phyloP scores from a whole-genome alignment of 768 basidiomycete genomes.

The Leccinum subgranulosum region DNA sequence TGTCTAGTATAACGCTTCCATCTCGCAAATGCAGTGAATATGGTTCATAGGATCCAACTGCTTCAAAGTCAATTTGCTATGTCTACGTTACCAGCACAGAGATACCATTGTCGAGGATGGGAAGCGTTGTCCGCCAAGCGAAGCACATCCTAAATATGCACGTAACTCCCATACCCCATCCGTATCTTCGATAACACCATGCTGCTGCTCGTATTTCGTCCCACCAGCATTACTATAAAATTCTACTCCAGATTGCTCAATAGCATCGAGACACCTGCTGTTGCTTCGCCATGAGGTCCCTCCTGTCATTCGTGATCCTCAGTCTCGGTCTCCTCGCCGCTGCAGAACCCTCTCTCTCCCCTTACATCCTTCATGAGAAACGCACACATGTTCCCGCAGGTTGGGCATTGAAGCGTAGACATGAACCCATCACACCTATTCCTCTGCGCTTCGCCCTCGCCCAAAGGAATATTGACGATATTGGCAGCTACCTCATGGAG shows the following conservation, averaged over 20 bases:
- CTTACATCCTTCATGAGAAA: conserved; percentile 38
- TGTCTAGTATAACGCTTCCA: not conserved
- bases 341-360: conserved; percentile 15
- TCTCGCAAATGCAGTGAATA: not conserved
- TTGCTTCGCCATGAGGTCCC: conserved; percentile 13
- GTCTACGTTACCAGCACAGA: no score
- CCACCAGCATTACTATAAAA: conserved; percentile 14
- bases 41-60: not conserved
- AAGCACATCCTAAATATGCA: not conserved
- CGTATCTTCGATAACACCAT: conserved; percentile 5
- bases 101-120: not conserved
- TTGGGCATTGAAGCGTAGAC: conserved; percentile 39
- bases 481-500: conserved; percentile 30
- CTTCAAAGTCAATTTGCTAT: not conserved
- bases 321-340: conserved; percentile 17
- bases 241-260: not conserved
- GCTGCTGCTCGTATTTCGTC: conserved; percentile 5
- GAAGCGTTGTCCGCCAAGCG: not conserved
- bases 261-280: conserved; percentile 2
- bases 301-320: conserved; percentile 13
- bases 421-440: conserved; percentile 27
- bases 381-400: conserved; percentile 33
- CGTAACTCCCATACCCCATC: not conserved
- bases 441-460: conserved; percentile 32
- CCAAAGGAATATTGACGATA: conserved; percentile 29